Conservation (phyloP, 441 rosid species). For the Adansonia gregorii region DNA sequence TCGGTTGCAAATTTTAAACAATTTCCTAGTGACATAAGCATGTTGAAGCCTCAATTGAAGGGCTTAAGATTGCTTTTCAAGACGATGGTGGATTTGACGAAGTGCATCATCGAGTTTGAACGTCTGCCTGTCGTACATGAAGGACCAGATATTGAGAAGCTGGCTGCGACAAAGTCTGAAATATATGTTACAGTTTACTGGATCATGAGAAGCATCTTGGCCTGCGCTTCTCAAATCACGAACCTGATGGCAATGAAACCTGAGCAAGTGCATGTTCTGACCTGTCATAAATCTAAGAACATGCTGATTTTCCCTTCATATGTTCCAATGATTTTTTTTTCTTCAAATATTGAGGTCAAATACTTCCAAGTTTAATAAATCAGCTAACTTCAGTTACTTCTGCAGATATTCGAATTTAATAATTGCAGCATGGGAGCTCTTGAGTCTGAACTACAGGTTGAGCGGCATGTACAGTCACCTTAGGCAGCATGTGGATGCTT, state of each 20-base stretch:
- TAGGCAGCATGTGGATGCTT: conserved; percentile 56
- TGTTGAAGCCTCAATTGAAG: conserved; percentile 54
- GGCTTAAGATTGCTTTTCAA: conserved; percentile 52
- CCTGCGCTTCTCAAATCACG: conserved; percentile 58
- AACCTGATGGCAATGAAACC: conserved; percentile 48
- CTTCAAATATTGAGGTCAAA: neutral
- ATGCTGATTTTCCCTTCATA: conserved; percentile 4
- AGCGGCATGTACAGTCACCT: conserved; percentile 48
- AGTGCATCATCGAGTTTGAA: conserved; percentile 61
- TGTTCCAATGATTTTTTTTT: neutral
- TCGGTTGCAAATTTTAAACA: conserved; percentile 61
- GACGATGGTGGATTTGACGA: conserved; percentile 58
- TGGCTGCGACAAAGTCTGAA: conserved; percentile 46
- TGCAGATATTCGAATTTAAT: conserved; percentile 53
- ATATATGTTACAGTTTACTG: conserved; percentile 68
- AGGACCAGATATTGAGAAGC: conserved; percentile 42
- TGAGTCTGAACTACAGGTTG: conserved; percentile 55
- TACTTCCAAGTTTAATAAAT: neutral
- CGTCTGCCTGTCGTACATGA: conserved; percentile 48
- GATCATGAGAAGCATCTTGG: conserved; percentile 60
- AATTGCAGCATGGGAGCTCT: conserved; percentile 70
- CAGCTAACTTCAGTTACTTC: conserved; percentile 14
- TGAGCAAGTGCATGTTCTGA: conserved; percentile 69
- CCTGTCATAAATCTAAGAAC: conserved; percentile 35
- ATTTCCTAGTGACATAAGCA: conserved; percentile 44